These are phyloP conservation scores for Panicum virgatum DNA, from an alignment of 202 grass and related monocot species.

Conservation along the genomic window DNA sequence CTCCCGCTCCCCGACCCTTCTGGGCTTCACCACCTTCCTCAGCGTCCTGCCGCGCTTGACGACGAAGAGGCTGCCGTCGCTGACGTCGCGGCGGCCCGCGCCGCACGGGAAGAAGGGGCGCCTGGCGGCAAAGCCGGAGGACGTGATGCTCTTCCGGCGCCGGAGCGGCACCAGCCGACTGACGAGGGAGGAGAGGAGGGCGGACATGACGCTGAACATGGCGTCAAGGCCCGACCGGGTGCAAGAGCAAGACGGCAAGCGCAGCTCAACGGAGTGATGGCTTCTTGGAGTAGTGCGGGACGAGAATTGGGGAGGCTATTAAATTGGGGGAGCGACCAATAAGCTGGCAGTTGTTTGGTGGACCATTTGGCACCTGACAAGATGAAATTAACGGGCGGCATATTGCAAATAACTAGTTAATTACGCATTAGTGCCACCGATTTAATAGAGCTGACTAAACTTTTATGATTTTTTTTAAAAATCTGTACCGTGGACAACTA, in stretches of 20 bases:
- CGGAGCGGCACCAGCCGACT: slow-evolving; percentile 2
- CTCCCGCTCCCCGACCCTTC: not conserved
- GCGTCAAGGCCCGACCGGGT: not conserved
- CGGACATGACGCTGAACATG: slow-evolving; percentile 32
- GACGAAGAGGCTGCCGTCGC: slow-evolving; percentile 15
- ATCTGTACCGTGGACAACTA: not conserved
- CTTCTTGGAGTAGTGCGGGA: not conserved
- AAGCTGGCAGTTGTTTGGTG: slow-evolving; percentile 5
- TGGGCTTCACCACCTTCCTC: slow-evolving; percentile 32
- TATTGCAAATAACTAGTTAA: not conserved
- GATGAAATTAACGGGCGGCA: not conserved
- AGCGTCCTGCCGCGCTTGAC: not conserved
- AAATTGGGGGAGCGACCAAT: not conserved
- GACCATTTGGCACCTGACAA: slow-evolving; percentile 33
- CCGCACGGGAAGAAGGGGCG: slow-evolving; percentile 36
- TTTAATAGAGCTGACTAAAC: not conserved
- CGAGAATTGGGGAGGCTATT: not conserved
- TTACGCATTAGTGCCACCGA: not conserved
- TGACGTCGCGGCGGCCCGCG: not conserved
- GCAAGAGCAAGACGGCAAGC: not conserved
- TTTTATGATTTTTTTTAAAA: too few species aligned
- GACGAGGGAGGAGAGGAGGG: slow-evolving; percentile 35
- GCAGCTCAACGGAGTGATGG: not conserved
- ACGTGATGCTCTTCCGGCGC: slow-evolving; percentile 22
- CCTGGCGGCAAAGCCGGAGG: not conserved